phyloP scores from a whole-genome alignment of 2,329 filamentous ascomycete genomes.

The Anthostomella pinea region DNA sequence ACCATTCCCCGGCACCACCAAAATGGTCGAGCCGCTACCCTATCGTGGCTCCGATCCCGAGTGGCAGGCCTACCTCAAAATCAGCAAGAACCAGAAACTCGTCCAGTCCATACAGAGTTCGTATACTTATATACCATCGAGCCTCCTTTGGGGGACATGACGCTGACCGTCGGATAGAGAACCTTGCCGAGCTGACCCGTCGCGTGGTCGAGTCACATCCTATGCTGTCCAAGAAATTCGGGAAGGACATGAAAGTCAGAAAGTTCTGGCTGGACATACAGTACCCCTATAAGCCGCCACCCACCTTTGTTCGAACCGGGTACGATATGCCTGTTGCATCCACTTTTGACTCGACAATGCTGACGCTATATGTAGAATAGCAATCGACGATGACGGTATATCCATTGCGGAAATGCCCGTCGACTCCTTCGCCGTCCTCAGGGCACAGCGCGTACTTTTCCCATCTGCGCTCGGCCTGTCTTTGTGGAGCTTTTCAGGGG shows the following conservation, averaged over 20 bases:
- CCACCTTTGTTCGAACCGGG: constrained; percentile 58
- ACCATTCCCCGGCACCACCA: constrained; percentile 59
- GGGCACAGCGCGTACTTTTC: constrained; percentile 49
- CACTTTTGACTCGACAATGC: not conserved
- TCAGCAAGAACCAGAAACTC: constrained; percentile 52
- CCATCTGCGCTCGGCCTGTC: constrained; percentile 51
- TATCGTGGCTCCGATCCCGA: constrained; percentile 61
- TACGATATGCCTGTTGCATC: constrained; percentile 33
- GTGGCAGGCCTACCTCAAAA: constrained; percentile 57
- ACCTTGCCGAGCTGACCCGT: constrained; percentile 43
- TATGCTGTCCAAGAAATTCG: constrained; percentile 42
- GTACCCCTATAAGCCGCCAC: constrained; percentile 57
- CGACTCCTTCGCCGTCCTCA: constrained; percentile 44
- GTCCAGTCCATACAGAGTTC: constrained; percentile 47
- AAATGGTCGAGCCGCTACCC: constrained; percentile 43
- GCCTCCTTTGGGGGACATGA: constrained; percentile 2
- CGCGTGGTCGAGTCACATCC: constrained; percentile 41
- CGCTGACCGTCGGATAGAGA: constrained; percentile 34
- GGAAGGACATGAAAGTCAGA: constrained; percentile 46
- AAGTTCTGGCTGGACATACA: constrained; percentile 60
- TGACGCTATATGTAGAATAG: constrained; percentile 41
- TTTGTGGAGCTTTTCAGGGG: constrained; percentile 50
- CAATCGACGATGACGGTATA: constrained; percentile 46
- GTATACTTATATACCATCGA: constrained; percentile 19
- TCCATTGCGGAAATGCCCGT: constrained; percentile 47